These are phyloP conservation scores for Candolleomyces aberdarensis DNA, from an alignment of 768 basidiomycete genomes.

Conservation along the genomic window DNA sequence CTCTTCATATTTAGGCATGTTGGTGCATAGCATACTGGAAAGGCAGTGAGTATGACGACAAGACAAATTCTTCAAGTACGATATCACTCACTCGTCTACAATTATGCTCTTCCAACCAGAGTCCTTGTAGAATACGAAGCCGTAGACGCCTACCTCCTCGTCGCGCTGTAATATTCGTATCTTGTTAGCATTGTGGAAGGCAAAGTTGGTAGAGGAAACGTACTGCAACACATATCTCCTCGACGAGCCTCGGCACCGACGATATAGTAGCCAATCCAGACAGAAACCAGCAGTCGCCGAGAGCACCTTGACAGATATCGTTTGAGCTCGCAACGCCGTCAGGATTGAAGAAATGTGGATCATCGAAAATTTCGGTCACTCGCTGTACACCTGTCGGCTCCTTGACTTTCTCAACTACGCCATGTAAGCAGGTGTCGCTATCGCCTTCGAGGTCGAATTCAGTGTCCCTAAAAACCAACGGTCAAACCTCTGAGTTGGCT, in stretches of 20 bases:
- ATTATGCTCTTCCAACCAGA: conserved; percentile 49
- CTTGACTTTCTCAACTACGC: background rate
- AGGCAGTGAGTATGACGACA: background rate
- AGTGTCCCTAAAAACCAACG: conserved; percentile 35
- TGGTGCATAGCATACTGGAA: conserved; percentile 43
- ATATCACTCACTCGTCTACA: conserved; percentile 49
- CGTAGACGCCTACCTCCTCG: conserved; percentile 53
- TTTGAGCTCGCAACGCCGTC: conserved; percentile 35
- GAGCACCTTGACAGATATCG: conserved; percentile 45
- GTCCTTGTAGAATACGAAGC: conserved; percentile 56
- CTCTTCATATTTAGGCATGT: conserved; percentile 51
- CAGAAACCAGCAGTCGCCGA: conserved; percentile 55
- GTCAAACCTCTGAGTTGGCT: background rate
- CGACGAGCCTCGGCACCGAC: conserved; percentile 38
- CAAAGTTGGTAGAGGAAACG: conserved; percentile 3
- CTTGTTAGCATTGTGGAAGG: background rate
- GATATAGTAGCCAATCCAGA: conserved; percentile 49
- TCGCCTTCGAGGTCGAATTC: conserved; percentile 59
- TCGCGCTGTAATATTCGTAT: conserved; percentile 31
- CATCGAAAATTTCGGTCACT: conserved; percentile 47
- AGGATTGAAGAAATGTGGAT: conserved; percentile 45
- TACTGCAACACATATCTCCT: conserved; percentile 45
- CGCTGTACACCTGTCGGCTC: conserved; percentile 31
- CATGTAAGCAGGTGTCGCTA: conserved; percentile 37
- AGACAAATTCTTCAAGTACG: background rate